Evolutionary conservation across 2,329 filamentous ascomycete genomes (phyloP).

Genomic region (Neoarthrinium moseri): DNA sequence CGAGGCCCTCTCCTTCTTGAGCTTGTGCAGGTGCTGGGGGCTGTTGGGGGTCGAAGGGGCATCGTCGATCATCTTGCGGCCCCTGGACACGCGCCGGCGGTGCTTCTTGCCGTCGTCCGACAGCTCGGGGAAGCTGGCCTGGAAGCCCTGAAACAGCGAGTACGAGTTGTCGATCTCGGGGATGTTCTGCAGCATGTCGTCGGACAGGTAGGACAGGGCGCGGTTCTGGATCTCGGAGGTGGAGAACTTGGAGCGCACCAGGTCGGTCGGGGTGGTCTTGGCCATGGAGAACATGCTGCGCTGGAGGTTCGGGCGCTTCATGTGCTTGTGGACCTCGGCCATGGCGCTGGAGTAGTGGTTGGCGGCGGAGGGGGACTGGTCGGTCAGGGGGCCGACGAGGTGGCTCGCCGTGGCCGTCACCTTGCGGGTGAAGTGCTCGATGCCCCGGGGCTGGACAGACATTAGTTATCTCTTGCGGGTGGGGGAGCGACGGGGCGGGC

Average conservation of each 20-base stretch:
- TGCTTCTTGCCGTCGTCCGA: slow-evolving; percentile 70
- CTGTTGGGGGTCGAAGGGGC: slow-evolving; percentile 52
- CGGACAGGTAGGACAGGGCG: slow-evolving; percentile 81
- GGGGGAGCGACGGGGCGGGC: too few species aligned
- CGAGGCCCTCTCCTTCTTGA: slow-evolving; percentile 77
- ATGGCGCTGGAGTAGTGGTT: slow-evolving; percentile 83
- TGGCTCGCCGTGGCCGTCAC: slow-evolving; percentile 91
- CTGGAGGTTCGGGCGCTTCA: slow-evolving; percentile 80
- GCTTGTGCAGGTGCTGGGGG: slow-evolving; percentile 66
- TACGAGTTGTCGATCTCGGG: slow-evolving; percentile 84
- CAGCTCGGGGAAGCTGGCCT: slow-evolving; percentile 77
- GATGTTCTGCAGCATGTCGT: slow-evolving; percentile 86
- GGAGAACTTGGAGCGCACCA: slow-evolving; percentile 89
- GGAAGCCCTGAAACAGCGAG: slow-evolving; percentile 94
- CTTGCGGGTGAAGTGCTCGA: slow-evolving; percentile 92
- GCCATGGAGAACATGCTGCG: slow-evolving; percentile 89
- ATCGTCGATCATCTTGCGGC: slow-evolving; percentile 73
- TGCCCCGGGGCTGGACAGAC: slow-evolving; percentile 67
- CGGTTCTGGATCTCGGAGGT: slow-evolving; percentile 91
- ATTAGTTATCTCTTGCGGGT: too few species aligned
- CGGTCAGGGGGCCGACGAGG: slow-evolving; percentile 70
- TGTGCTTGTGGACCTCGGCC: slow-evolving; percentile 83
- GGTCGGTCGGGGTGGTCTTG: slow-evolving; percentile 86
- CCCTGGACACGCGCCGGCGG: slow-evolving; percentile 69
- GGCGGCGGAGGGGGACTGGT: slow-evolving; percentile 49